Evolutionary conservation across 129 eudicot species (phyloP), one percentile per base, ranked within the genome.

Genomic region (Chrysanthemum lavandulifolium): DNA sequence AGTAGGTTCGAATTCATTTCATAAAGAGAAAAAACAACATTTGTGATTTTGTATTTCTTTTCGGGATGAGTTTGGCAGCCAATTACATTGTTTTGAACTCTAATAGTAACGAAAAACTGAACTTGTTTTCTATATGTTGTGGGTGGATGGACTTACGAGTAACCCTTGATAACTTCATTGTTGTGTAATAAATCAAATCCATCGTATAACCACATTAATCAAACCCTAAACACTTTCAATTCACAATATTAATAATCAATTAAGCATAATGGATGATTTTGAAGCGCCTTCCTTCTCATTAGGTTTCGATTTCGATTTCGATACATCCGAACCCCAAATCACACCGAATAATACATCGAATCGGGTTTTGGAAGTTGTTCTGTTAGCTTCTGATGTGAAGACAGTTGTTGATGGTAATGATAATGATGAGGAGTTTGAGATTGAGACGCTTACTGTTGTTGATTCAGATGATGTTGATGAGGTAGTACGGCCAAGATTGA

Each of bases 301-400:
- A 82, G 97, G 97, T 58, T 50, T 92, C 10, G 97, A 92, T 73
- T 85, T 92, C 15, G 97, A 91, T 69, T 85, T 92, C 15, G 97
- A 91, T 69, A 25, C 50, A 6, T 78, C 89, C 71, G 81, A 85
- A 5, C 85, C 88, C 78, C 86, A 76, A 54, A 47, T 65, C 54
- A 13, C 68, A 12, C 13, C 81, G 31, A 45, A 73, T 36, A 71
- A 3, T 5, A 14, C 62, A 0, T 51, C 78, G 50, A 56, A 50
- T 23, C 75, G 69, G 65, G 15, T 79, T 52, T 51, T 78, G 8
- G 23, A 7, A 6, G 64, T 63, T 23, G 25, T 23, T 23, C 25
- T 23, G 25, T 23, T 23, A 23, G 25, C 25, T 23, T 23, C 25
- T 23, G 29, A 61, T 59, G 63, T 0, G 23, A 77, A 65, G 47